Conservation (phyloP, 768 basidiomycete species). For the Pleurotus citrinopileatus region DNA sequence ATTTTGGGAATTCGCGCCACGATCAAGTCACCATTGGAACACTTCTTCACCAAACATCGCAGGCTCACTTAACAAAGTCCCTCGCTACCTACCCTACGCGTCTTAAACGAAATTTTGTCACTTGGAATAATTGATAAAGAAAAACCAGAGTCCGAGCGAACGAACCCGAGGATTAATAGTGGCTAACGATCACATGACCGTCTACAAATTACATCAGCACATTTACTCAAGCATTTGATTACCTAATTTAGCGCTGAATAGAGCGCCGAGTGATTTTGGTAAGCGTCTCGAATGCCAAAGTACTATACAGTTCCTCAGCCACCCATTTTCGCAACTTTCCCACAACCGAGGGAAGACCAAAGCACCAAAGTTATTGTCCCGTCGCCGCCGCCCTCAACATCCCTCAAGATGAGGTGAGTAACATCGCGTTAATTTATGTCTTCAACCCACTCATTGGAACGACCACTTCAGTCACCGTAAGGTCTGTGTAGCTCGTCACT, state of each 20-base stretch:
- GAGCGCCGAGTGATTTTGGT: background rate
- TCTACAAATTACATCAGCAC: too few relatives aligned
- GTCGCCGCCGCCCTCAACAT: constrained; percentile 32
- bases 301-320: constrained; percentile 13
- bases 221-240: too few relatives aligned
- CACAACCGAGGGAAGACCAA: background rate
- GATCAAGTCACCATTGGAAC: background rate
- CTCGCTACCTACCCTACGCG: too few relatives aligned
- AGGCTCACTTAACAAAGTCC: too few relatives aligned
- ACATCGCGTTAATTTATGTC: constrained; percentile 7
- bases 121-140: too few relatives aligned
- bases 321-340: constrained; percentile 3
- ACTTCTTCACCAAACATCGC: background rate
- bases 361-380: background rate
- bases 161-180: too few relatives aligned
- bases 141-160: too few relatives aligned
- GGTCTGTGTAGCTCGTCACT: constrained; percentile 40
- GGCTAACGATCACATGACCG: too few relatives aligned
- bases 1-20: background rate
- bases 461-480: constrained; percentile 72
- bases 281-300: too few relatives aligned
- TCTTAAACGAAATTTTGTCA: too few relatives aligned
- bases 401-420: constrained; percentile 64
- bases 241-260: too few relatives aligned
- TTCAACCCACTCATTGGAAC: constrained; percentile 11